A percentile compares a stretch with the other conserved stretches of the same genome.
phyloP scores from a whole-genome alignment of 2,329 filamentous ascomycete genomes.

The Curvularia sp. region DNA sequence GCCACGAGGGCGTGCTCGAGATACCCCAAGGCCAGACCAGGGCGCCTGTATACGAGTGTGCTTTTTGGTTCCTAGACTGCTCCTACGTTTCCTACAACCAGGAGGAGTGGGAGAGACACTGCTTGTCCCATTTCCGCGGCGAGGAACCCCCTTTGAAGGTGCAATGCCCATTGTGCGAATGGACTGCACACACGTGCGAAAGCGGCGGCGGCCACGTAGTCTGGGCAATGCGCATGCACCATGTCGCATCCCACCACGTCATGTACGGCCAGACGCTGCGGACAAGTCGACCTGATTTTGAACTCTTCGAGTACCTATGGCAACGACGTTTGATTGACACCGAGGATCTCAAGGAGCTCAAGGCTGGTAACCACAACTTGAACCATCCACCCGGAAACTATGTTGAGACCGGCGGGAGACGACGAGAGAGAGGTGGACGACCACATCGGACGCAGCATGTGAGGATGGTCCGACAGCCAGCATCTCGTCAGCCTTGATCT shows the following conservation, averaged over 20 bases:
- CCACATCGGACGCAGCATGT: slow-evolving; percentile 26
- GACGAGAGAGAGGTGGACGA: slow-evolving; percentile 17
- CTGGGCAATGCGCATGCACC: slow-evolving; percentile 40
- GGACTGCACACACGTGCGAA: slow-evolving; percentile 17
- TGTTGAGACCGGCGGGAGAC: slow-evolving; percentile 23
- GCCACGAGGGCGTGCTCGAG: slow-evolving; percentile 37
- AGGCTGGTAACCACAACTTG: slow-evolving; percentile 40
- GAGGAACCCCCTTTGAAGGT: slow-evolving; percentile 40
- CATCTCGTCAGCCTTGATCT: slow-evolving; percentile 11
- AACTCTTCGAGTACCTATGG: slow-evolving; percentile 42
- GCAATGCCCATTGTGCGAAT: slow-evolving; percentile 45
- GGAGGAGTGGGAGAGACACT: slow-evolving; percentile 43
- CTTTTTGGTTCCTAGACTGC: slow-evolving; percentile 47
- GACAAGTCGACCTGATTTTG: slow-evolving; percentile 38
- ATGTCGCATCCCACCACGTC: slow-evolving; percentile 37
- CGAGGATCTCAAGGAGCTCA: slow-evolving; percentile 45
- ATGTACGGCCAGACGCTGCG: slow-evolving; percentile 34
- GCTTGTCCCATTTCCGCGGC: slow-evolving; percentile 43
- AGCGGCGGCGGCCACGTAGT: slow-evolving; percentile 27
- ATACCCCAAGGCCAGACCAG: slow-evolving; percentile 15
- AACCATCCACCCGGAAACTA: slow-evolving; percentile 28
- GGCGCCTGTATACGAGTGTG: slow-evolving; percentile 38
- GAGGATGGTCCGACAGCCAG: slow-evolving; percentile 8
- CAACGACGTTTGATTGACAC: slow-evolving; percentile 39
- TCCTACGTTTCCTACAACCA: slow-evolving; percentile 26